Evolutionary conservation across 331 rosid species (phyloP).

Genomic region (Acacia pycnantha): DNA sequence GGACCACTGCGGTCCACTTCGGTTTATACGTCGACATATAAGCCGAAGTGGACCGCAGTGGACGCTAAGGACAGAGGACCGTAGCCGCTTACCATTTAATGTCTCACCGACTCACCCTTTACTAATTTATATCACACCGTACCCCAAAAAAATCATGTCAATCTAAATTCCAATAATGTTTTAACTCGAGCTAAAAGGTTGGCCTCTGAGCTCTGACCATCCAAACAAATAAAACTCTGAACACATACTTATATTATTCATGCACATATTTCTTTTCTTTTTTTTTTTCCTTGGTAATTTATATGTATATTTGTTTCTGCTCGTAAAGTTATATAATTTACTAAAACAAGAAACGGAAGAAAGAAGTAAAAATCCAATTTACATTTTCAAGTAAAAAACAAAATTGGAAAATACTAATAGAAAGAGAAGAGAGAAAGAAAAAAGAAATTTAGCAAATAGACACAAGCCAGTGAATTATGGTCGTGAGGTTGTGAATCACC

Average conservation of each 20-base stretch:
- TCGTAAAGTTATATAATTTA: background rate
- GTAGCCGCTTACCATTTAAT: too few species aligned
- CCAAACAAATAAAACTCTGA: background rate
- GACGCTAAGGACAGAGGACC: too few species aligned
- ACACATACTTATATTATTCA: background rate
- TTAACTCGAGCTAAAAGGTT: background rate
- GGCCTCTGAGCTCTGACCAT: background rate
- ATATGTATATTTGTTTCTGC: background rate
- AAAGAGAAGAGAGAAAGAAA: background rate
- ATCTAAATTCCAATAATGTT: background rate
- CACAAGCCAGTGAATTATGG: constrained; percentile 30
- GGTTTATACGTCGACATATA: too few species aligned
- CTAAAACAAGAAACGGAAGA: background rate
- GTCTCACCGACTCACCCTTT: background rate
- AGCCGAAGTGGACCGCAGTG: too few species aligned
- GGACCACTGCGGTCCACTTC: too few species aligned
- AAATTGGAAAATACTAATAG: background rate
- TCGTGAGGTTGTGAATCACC: constrained; percentile 32
- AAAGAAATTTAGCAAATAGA: constrained; percentile 5
- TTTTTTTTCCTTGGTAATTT: background rate
- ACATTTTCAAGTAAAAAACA: background rate
- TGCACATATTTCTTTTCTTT: background rate
- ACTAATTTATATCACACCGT: background rate
- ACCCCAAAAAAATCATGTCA: background rate
- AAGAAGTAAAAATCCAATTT: background rate